A percentile compares a stretch with the other conserved stretches of the same genome.
phyloP scores from a whole-genome alignment of 306 rosid genomes.

The Psophocarpus tetragonolobus region DNA sequence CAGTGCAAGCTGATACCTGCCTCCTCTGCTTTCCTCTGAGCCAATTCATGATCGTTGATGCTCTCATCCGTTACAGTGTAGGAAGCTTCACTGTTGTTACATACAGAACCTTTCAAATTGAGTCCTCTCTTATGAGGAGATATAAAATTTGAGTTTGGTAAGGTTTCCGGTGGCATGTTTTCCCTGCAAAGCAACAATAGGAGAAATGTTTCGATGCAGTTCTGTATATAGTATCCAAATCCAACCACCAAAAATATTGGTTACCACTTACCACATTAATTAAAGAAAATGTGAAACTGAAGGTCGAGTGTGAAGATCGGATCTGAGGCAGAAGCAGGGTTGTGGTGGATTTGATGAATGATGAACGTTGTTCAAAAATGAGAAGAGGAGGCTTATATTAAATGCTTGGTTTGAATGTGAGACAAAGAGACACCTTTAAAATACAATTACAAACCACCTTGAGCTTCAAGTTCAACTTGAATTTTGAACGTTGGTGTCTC shows the following conservation, averaged over 20 bases:
- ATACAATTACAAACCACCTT: too few relatives aligned
- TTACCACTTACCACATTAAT: neutral
- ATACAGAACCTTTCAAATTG: constrained; percentile 52
- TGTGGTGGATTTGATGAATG: constrained; percentile 47
- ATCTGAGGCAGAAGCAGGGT: constrained; percentile 39
- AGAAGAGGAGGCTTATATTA: constrained; percentile 43
- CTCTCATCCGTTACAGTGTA: constrained; percentile 53
- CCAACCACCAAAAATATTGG: neutral
- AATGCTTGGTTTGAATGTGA: constrained; percentile 46
- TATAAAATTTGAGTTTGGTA: constrained; percentile 39
- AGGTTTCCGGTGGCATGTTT: constrained; percentile 74
- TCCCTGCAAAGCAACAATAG: constrained; percentile 22
- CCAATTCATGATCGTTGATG: constrained; percentile 85
- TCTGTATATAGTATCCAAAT: neutral
- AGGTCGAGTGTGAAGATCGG: constrained; percentile 40
- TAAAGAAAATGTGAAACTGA: neutral
- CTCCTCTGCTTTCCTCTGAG: constrained; percentile 98
- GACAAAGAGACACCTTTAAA: too few relatives aligned
- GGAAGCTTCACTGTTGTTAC: constrained; percentile 46
- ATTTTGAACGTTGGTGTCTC: constrained; percentile 50
- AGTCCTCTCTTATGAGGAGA: constrained; percentile 84
- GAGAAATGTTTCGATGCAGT: neutral
- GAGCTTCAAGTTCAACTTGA: constrained; percentile 16
- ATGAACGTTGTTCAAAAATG: constrained; percentile 55
- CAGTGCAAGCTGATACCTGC: constrained; percentile 74